Base-by-base conservation (phyloP, 495 filamentous ascomycete species). In the Tetracladium setigerum region DNA sequence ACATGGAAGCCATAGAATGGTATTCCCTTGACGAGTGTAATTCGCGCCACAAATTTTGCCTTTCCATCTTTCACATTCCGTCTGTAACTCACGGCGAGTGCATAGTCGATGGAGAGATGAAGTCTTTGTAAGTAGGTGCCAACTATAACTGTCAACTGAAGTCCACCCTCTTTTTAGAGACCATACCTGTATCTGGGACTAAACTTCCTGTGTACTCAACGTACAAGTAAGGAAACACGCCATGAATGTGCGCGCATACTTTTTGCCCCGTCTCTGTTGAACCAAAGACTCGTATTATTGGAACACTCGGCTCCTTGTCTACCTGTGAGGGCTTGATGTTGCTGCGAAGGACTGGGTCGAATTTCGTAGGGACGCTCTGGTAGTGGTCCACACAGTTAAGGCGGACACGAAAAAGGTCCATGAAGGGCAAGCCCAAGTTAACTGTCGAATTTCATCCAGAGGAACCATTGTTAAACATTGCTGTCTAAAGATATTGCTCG, bases 311-410 rank as follows among this genome's bases (percentile, higher is more conserved):
- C 31, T 76, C 73, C 44, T 73, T 82, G 52, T 56, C 71, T 60
- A 61, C 63, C 62, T 70, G 74, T 33, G 63, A 69, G 46, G 63
- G 66, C 5, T 50, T 67, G 13, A 72, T 63, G 61, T 79, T 69
- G 44, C 70, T 74, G 47, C 81, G 81, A 48, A 97, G 68, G 33
- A 71, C 71, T 52, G 92, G 91, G 61, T 97, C 94, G 61, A 95
- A 84, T 51, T 74, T 69, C 10, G 87, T 85, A 31, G 88, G 83
- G 18, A 67, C 69, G 32, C 79, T 72, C 62, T 94, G 89, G 62
- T 97, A 98, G 62, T 89, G 79, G 66, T 97, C 92, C 65, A 97
- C 82, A 70, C 88, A 94, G 63, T 97, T 94, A 53, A 98, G 74
- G 47, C 90, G 86, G 55, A 98, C 81, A 49, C 84, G 82, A 64